Evolutionary conservation across 371 early-diverging fungal genomes (phyloP).

Genomic region (Massospora cicadina): DNA sequence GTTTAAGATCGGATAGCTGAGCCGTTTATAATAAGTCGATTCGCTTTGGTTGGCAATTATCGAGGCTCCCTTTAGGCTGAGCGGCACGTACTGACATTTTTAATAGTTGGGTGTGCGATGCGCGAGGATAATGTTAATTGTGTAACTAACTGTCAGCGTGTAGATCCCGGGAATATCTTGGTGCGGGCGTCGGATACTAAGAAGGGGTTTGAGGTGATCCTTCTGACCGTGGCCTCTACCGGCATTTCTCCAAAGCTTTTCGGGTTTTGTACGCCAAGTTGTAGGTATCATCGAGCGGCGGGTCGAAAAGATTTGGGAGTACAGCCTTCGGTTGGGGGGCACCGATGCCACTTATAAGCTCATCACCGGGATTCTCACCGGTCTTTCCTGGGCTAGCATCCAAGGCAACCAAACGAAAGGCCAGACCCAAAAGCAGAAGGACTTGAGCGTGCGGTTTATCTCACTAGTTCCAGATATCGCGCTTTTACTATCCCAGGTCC

Average conservation of each 20-base stretch:
- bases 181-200: conserved; percentile 21
- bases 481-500: conserved; percentile 54
- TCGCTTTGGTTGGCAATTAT: too few relatives aligned
- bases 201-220: conserved; percentile 59
- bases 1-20: too few relatives aligned
- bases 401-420: conserved; percentile 22
- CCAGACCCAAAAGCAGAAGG: conserved; percentile 28
- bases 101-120: conserved; percentile 4
- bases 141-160: neutral
- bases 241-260: conserved; percentile 49
- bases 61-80: too few relatives aligned
- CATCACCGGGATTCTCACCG: conserved; percentile 73
- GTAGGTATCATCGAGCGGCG: conserved; percentile 75
- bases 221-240: conserved; percentile 91
- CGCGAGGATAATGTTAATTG: neutral
- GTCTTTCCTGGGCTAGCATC: conserved; percentile 61
- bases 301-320: conserved; percentile 36
- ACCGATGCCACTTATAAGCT: conserved; percentile 52
- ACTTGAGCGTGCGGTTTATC: conserved; percentile 21
- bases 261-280: conserved; percentile 71
- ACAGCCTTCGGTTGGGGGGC: conserved; percentile 36
- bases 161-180: conserved; percentile 54
- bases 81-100: too few relatives aligned
- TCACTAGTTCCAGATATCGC: conserved; percentile 47
- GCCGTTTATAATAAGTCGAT: too few relatives aligned